Percentiles rank a stretch among this genome's conserved stretches.
These are phyloP conservation scores for Ustanciosporium gigantosporum DNA, from an alignment of 1,284 basidiomycete species.

Conservation along the genomic window DNA sequence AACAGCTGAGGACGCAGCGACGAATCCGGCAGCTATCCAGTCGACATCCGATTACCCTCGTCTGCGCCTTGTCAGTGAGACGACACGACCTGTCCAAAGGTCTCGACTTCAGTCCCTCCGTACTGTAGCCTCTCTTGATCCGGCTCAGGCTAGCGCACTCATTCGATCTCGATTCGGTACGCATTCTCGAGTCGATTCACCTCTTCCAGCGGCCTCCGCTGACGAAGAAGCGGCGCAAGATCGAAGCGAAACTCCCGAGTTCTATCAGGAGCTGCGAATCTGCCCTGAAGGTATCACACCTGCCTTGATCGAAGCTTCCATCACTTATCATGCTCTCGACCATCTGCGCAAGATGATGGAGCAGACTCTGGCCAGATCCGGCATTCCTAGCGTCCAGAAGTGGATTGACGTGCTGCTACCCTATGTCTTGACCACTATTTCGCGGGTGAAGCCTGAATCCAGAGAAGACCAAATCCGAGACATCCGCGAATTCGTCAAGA, in stretches of 20 bases:
- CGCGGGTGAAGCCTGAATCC: constrained; percentile 59
- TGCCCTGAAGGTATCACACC: constrained; percentile 37
- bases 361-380: constrained; percentile 45
- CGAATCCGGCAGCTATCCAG: constrained; percentile 26
- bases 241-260: constrained; percentile 14
- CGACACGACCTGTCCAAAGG: constrained; percentile 12
- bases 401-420: constrained; percentile 54
- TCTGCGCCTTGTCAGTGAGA: constrained; percentile 36
- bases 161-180: constrained; percentile 27
- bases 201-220: constrained; percentile 3
- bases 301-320: constrained; percentile 30
- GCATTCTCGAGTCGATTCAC: constrained; percentile 16
- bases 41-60: constrained; percentile 37
- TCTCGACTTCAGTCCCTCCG: constrained; percentile 33
- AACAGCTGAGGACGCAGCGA: background rate
- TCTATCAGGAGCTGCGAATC: constrained; percentile 35
- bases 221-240: constrained; percentile 8
- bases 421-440: constrained; percentile 48
- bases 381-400: constrained; percentile 33
- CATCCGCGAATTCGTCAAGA: constrained; percentile 91
- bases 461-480: constrained; percentile 79
- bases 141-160: constrained; percentile 21
- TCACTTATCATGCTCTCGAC: constrained; percentile 27
- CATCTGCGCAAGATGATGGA: constrained; percentile 53
- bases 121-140: constrained; percentile 35